Evolutionary conservation across 1,284 basidiomycete genomes (phyloP), one percentile per base, ranked within the genome.

Genomic region (Ceratobasidium sp.): DNA sequence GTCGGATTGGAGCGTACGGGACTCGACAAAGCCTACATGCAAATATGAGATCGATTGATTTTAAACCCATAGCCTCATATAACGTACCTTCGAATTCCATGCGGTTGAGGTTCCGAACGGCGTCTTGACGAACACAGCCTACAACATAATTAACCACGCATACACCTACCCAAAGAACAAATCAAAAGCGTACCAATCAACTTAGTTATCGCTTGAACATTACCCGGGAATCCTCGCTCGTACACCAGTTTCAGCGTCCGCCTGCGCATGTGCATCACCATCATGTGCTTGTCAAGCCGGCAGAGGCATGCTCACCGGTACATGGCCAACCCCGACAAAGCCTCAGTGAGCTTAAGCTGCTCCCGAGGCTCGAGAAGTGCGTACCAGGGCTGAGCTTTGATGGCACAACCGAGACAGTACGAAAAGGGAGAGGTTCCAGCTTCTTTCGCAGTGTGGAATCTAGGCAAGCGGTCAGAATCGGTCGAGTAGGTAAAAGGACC

Each of bases 1-100:
- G n/a, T 55, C 45, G 15, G 38, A 40, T 27, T 70, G 27, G 27
- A 43, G 20, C 7, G 50, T 49, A n/a, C 38, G 40, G n/a, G 29
- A n/a, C n/a, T 52, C 32, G 27, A 70, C 47, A 35, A 70, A 64
- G 6, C 58, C 69, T 70, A 57, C 2, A 2, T 17, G 8, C 3
- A 5, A 10, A 25, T 10, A 27, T 25, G 29, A 35, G 17, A 47
- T 8, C 8, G 32, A 2, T 40, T 32, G 1, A 40, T 8, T 47
- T 35, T 12, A 12, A 13, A 20, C n/a, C n/a, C n/a, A 29, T 32
- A 17, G 34, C 17, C 40, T 5, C 15, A 17, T 25, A 27, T 22
- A n/a, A 22, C 45, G 1, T 34, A 64, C 69, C 69, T 64, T 70
- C 69, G 3, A 45, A 17, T 35, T 70, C 69, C 58, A 70, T 43